A percentile compares a stretch with the other conserved stretches of the same genome.
These are phyloP conservation scores for Haplosporangium sp. DNA, from an alignment of 371 early-diverging fungal species.

Conservation along the genomic window DNA sequence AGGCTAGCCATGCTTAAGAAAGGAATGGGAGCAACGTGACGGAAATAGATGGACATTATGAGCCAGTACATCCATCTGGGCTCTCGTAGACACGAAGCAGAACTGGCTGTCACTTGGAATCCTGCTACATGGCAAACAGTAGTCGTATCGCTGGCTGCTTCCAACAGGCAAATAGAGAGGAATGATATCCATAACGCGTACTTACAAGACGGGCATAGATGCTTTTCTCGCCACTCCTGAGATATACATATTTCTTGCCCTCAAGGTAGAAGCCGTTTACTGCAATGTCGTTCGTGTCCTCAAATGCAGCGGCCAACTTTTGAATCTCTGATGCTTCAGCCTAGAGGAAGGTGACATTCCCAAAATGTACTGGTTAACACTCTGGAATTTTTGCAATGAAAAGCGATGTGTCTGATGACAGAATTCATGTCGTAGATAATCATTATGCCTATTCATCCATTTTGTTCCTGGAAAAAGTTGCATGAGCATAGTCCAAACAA, in stretches of 20 bases:
- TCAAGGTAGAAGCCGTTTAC: slow-evolving; percentile 76
- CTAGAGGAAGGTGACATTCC: slow-evolving; percentile 51
- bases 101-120: too few relatives aligned
- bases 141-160: background rate
- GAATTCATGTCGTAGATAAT: too few relatives aligned
- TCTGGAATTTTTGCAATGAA: too few relatives aligned
- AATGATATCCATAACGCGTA: background rate
- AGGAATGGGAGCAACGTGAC: background rate
- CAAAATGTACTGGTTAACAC: too few relatives aligned
- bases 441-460: too few relatives aligned
- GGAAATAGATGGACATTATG: background rate
- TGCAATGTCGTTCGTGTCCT: slow-evolving; percentile 64
- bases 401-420: too few relatives aligned
- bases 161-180: background rate
- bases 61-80: too few relatives aligned
- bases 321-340: slow-evolving; percentile 65
- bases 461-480: background rate
- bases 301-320: slow-evolving; percentile 73
- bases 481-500: too few relatives aligned
- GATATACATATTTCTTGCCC: slow-evolving; percentile 78
- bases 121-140: too few relatives aligned
- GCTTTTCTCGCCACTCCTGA: slow-evolving; percentile 72
- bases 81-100: too few relatives aligned
- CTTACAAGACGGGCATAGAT: slow-evolving; percentile 87
- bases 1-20: background rate